Percentiles rank a stretch among this genome's conserved stretches.
These are phyloP conservation scores for Asterochloris sp. DNA, from an alignment of 139 green algal species.

Conservation along the genomic window DNA sequence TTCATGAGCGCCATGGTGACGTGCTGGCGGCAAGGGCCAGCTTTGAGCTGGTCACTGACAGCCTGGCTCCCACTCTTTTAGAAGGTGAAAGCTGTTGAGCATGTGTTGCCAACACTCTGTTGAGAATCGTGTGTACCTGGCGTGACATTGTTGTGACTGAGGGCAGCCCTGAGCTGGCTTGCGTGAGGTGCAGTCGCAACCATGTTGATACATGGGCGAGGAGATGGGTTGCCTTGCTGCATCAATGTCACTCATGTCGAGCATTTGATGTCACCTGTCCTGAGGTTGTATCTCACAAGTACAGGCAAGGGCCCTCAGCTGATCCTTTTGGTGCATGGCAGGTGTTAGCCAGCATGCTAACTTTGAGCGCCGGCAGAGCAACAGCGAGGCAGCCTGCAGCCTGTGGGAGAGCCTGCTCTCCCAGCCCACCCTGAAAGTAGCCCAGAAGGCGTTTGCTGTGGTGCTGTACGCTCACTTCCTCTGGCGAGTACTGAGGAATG, in stretches of 20 bases:
- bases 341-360: slow-evolving; percentile 52
- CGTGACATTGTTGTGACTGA: neutral
- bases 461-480: slow-evolving; percentile 71
- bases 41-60: slow-evolving; percentile 10
- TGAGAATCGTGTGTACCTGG: no score
- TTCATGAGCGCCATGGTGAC: slow-evolving; percentile 58
- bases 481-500: slow-evolving; percentile 22
- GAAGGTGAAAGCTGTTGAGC: no score
- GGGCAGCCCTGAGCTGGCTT: neutral
- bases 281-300: no score
- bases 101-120: no score
- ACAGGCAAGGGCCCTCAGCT: no score
- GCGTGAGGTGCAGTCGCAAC: neutral
- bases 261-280: no score
- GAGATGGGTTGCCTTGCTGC: no score
- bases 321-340: neutral
- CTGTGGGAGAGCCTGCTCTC: slow-evolving; percentile 48
- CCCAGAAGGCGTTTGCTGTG: slow-evolving; percentile 42
- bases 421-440: slow-evolving; percentile 44
- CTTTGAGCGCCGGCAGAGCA: slow-evolving; percentile 64
- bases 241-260: no score
- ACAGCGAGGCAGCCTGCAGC: slow-evolving; percentile 36
- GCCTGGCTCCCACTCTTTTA: neutral
- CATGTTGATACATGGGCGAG: no score
- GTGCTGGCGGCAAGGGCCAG: slow-evolving; percentile 31